A percentile compares a stretch with the other conserved stretches of the same genome.
phyloP scores from a whole-genome alignment of 306 rosid genomes.

The Trichosanthes truncata region DNA sequence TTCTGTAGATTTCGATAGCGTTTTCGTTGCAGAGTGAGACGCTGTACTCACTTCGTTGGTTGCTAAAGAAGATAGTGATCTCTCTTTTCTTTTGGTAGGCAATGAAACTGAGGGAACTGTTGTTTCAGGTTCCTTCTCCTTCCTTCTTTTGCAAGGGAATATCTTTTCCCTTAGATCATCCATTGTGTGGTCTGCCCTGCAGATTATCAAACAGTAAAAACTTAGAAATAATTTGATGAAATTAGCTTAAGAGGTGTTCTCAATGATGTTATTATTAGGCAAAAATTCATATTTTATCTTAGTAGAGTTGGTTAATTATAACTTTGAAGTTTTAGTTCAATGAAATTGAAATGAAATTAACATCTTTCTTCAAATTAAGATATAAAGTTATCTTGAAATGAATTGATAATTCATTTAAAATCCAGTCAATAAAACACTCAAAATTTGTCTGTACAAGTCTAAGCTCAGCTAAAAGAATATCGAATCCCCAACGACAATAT shows the following conservation, averaged over 20 bases:
- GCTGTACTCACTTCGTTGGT: constrained; percentile 1
- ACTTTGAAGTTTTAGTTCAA: background rate
- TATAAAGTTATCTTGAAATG: too few relatives aligned
- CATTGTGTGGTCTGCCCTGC: constrained; percentile 95
- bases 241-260: background rate
- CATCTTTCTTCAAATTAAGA: too few relatives aligned
- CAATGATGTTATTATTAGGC: background rate
- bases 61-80: constrained; percentile 75
- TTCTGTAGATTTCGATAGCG: constrained; percentile 40
- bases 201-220: background rate
- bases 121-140: constrained; percentile 45
- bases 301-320: background rate
- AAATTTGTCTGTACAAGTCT: too few relatives aligned
- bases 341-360: too few relatives aligned
- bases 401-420: too few relatives aligned
- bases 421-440: too few relatives aligned
- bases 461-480: too few relatives aligned
- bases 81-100: constrained; percentile 80
- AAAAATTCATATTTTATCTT: too few relatives aligned
- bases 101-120: constrained; percentile 32
- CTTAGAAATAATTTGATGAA: background rate
- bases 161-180: constrained; percentile 83
- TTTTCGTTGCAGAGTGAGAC: constrained; percentile 3
- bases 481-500: too few relatives aligned
- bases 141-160: constrained; percentile 57